These are phyloP conservation scores for Leccinum rimulosum DNA, from an alignment of 768 basidiomycete genomes.

Conservation along the genomic window DNA sequence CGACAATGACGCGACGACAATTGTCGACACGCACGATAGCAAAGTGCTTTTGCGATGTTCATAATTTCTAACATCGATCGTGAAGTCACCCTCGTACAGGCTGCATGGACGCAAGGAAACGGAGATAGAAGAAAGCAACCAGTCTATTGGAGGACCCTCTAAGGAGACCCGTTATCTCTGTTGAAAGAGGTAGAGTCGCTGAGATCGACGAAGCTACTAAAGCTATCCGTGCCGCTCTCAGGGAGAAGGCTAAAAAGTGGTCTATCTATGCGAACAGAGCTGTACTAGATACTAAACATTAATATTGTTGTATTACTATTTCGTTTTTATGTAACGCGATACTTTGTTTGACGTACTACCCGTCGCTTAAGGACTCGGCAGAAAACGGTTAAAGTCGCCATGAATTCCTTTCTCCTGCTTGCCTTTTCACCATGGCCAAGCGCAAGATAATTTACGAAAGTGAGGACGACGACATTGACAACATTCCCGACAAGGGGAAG, in stretches of 20 bases:
- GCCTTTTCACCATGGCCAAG: too few relatives aligned
- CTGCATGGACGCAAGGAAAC: slow-evolving; percentile 64
- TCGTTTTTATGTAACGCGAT: too few relatives aligned
- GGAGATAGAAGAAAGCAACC: slow-evolving; percentile 61
- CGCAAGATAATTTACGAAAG: too few relatives aligned
- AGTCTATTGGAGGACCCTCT: slow-evolving; percentile 52
- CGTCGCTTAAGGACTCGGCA: too few relatives aligned
- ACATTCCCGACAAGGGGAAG: too few relatives aligned
- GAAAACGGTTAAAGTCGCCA: too few relatives aligned
- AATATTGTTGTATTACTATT: too few relatives aligned
- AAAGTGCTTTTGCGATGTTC: slow-evolving; percentile 51
- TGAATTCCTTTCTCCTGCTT: too few relatives aligned
- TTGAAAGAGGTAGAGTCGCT: slow-evolving; percentile 57
- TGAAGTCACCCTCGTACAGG: slow-evolving; percentile 41
- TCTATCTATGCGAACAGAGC: slow-evolving; percentile 73
- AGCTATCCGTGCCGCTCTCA: slow-evolving; percentile 60
- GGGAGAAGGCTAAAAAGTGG: slow-evolving; percentile 80
- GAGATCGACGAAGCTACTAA: slow-evolving; percentile 74
- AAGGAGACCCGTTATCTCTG: slow-evolving; percentile 44
- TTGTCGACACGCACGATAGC: slow-evolving; percentile 3
- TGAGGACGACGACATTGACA: too few relatives aligned
- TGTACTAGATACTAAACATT: slow-evolving; percentile 41
- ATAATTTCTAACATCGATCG: slow-evolving; percentile 57
- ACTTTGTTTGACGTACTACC: too few relatives aligned
- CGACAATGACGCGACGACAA: too few relatives aligned